Percentiles rank a stretch among this genome's conserved stretches.
These are phyloP conservation scores for Colletotrichum sidae DNA, from an alignment of 2,329 filamentous ascomycete genomes.

Conservation along the genomic window DNA sequence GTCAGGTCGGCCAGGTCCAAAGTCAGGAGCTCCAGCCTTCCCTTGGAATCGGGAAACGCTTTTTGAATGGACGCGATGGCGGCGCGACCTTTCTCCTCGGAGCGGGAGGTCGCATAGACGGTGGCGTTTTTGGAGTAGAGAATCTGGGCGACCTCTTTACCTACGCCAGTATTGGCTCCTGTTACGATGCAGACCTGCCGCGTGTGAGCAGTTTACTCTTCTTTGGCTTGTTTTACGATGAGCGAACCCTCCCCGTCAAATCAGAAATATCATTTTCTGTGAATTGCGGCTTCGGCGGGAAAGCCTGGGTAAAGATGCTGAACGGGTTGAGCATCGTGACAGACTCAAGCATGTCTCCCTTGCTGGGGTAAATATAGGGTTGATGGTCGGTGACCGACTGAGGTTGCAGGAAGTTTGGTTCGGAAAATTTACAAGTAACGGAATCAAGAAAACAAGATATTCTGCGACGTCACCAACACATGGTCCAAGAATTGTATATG, in stretches of 20 bases:
- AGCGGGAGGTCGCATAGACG: slow-evolving; percentile 67
- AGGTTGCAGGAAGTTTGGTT: background rate
- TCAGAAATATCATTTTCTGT: slow-evolving; percentile 55
- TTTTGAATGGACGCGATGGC: slow-evolving; percentile 59
- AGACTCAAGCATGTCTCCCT: slow-evolving; percentile 14
- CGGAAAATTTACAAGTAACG: background rate
- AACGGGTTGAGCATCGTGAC: slow-evolving; percentile 33
- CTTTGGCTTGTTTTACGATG: background rate
- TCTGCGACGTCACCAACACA: slow-evolving; percentile 15
- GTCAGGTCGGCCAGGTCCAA: slow-evolving; percentile 58
- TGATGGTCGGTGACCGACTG: background rate
- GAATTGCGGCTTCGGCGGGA: slow-evolving; percentile 52
- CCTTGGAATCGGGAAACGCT: slow-evolving; percentile 49
- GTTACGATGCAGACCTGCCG: slow-evolving; percentile 63
- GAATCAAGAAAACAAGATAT: background rate
- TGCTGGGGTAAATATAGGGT: background rate
- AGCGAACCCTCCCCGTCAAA: slow-evolving; percentile 50
- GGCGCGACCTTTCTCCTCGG: slow-evolving; percentile 53
- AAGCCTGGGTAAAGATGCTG: slow-evolving; percentile 40
- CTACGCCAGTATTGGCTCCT: slow-evolving; percentile 56
- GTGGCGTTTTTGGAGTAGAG: slow-evolving; percentile 65
- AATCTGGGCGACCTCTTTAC: slow-evolving; percentile 63
- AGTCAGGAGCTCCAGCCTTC: slow-evolving; percentile 55
- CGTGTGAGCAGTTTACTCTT: slow-evolving; percentile 8
- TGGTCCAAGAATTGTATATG: background rate